Evolutionary conservation across 73 alveolate species (phyloP).

Genomic region (Paramecium tetraurelia): DNA sequence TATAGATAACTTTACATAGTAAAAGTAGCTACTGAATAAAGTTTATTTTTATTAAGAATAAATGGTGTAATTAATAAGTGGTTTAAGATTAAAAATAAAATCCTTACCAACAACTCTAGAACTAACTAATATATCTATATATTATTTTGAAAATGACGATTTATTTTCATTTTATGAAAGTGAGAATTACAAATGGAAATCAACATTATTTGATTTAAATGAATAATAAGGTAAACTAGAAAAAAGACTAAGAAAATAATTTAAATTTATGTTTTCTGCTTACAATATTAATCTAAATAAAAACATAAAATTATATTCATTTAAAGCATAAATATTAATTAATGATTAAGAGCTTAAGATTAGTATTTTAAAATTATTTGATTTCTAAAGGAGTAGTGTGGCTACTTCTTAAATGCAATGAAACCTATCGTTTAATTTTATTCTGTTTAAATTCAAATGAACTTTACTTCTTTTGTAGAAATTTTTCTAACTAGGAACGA

Average conservation of each 20-base stretch:
- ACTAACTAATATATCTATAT: not conserved
- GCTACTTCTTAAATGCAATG: not conserved
- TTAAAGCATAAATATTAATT: not conserved
- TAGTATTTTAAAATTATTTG: not conserved
- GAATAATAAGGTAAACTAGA: too few relatives aligned
- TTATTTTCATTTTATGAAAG: not conserved
- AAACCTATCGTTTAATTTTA: not conserved
- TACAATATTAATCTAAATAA: not conserved
- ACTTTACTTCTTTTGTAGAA: not conserved
- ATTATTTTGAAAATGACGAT: too few relatives aligned
- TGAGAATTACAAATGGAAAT: not conserved
- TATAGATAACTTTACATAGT: not conserved
- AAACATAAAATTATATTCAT: not conserved
- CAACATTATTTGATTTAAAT: not conserved
- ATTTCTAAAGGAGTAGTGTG: not conserved
- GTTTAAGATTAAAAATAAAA: not conserved
- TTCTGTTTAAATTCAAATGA: not conserved
- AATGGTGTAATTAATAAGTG: not conserved
- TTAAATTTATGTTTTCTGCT: too few relatives aligned
- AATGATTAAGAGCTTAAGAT: not conserved
- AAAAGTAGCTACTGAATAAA: not conserved
- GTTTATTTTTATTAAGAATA: not conserved
- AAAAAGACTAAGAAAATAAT: too few relatives aligned
- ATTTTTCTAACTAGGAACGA: not conserved
- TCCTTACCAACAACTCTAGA: not conserved